phyloP scores from a whole-genome alignment of 2,329 filamentous ascomycete species.

The Microdochium trichocladiopsis region DNA sequence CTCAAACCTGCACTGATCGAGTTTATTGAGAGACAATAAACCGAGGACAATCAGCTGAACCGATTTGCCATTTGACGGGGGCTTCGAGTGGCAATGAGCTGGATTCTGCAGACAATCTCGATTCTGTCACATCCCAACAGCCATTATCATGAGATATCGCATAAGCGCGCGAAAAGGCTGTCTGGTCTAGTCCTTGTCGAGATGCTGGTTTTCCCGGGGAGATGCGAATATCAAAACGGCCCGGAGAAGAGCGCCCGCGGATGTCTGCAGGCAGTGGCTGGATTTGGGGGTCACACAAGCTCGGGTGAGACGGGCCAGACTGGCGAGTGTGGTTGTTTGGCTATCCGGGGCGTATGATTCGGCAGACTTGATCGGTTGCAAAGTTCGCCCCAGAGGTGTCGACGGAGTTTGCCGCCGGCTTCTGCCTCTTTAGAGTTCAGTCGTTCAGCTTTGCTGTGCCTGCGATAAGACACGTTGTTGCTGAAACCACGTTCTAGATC shows the following conservation, averaged over 20 bases:
- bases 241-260: background rate
- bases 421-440: background rate
- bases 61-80: background rate
- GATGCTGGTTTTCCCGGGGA: background rate
- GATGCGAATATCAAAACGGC: background rate
- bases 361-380: background rate
- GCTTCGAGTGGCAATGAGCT: background rate
- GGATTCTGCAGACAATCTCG: background rate
- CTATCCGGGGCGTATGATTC: background rate
- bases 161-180: background rate
- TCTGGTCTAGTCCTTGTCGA: background rate
- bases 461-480: too few relatives aligned
- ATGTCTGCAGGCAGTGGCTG: background rate
- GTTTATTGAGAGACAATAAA: background rate
- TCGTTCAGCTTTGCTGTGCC: too few relatives aligned
- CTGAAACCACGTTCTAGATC: too few relatives aligned
- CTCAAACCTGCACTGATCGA: background rate
- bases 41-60: background rate
- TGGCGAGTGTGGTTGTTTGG: background rate
- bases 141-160: background rate
- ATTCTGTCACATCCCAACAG: background rate
- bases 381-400: background rate
- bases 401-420: background rate
- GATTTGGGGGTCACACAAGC: background rate
- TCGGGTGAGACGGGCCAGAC: background rate